phyloP scores from a whole-genome alignment of 129 eudicot species.

The Pittosporum tobira region DNA sequence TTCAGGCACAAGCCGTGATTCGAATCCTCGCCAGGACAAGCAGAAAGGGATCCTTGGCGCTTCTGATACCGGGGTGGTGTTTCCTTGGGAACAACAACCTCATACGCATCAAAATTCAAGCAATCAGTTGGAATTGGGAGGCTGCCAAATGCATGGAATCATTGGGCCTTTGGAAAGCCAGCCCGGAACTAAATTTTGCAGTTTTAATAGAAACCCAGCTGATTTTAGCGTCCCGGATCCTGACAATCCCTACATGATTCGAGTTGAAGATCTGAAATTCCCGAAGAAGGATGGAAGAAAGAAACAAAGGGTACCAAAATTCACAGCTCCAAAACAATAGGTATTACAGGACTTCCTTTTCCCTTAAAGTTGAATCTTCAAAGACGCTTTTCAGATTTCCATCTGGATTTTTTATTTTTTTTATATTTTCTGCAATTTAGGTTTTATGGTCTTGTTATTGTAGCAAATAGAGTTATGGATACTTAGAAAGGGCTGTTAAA shows the following conservation, averaged over 20 bases:
- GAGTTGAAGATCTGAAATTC: constrained; percentile 24
- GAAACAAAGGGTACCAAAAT: constrained; percentile 18
- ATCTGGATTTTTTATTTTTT: too few relatives aligned
- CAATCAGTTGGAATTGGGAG: constrained; percentile 11
- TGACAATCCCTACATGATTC: constrained; percentile 34
- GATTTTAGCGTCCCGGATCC: constrained; percentile 60
- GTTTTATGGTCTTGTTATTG: background rate
- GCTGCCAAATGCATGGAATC: constrained; percentile 12
- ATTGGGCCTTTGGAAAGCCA: constrained; percentile 15
- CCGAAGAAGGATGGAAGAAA: constrained; percentile 26
- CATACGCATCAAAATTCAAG: constrained; percentile 21
- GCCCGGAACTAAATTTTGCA: background rate
- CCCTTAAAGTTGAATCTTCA: background rate
- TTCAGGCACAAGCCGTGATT: background rate
- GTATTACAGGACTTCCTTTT: background rate
- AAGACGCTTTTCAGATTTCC: too few relatives aligned
- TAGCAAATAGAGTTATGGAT: background rate
- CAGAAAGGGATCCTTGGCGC: constrained; percentile 11
- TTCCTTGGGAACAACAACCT: too few relatives aligned
- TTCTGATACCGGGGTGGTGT: too few relatives aligned
- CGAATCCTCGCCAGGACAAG: constrained; percentile 8
- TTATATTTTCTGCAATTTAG: background rate
- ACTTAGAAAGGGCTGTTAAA: background rate
- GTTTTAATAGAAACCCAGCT: constrained; percentile 44
- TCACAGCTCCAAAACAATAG: background rate